A percentile compares a stretch with the other conserved stretches of the same genome.
Evolutionary conservation across 2,329 filamentous ascomycete genomes (phyloP).

Genomic region (Arthrobotrys sphaeroides): DNA sequence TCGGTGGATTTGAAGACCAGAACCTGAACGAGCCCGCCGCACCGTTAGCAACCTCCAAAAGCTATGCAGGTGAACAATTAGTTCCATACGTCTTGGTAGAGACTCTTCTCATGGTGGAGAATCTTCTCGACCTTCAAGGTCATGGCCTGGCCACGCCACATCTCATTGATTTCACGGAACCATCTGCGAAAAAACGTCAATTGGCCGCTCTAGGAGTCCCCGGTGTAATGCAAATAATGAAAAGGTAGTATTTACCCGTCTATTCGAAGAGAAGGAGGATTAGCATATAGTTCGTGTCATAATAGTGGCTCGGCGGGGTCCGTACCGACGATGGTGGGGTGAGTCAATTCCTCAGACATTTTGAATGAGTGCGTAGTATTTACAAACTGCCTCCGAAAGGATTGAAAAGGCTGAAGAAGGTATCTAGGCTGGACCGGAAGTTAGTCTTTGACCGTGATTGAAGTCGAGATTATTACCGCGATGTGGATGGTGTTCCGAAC

Average conservation of each 20-base stretch:
- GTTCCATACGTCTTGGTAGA: conserved; percentile 83
- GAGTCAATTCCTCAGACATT: conserved; percentile 51
- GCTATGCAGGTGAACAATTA: background rate
- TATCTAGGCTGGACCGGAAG: conserved; percentile 12
- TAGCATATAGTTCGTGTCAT: background rate
- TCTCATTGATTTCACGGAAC: conserved; percentile 98
- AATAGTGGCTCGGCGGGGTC: background rate
- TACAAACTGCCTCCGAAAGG: background rate
- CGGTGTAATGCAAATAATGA: background rate
- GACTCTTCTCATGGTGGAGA: conserved; percentile 97
- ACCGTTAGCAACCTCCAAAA: background rate
- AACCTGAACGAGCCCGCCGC: conserved; percentile 61
- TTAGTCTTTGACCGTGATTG: background rate
- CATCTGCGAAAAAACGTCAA: conserved; percentile 65
- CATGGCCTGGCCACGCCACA: conserved; percentile 99
- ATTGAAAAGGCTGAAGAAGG: conserved; percentile 11
- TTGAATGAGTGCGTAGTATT: conserved; percentile 10
- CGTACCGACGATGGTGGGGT: conserved; percentile 53
- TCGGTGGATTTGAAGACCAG: conserved; percentile 98
- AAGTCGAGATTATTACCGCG: background rate
- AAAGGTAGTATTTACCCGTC: conserved; percentile 34
- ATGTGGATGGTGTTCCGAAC: background rate
- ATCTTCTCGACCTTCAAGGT: conserved; percentile 97
- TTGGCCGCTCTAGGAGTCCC: background rate
- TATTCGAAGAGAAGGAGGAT: background rate